A percentile compares a stretch with the other conserved stretches of the same genome.
These are phyloP conservation scores for Tuber borchii DNA, from an alignment of 495 filamentous ascomycete species.

Conservation along the genomic window DNA sequence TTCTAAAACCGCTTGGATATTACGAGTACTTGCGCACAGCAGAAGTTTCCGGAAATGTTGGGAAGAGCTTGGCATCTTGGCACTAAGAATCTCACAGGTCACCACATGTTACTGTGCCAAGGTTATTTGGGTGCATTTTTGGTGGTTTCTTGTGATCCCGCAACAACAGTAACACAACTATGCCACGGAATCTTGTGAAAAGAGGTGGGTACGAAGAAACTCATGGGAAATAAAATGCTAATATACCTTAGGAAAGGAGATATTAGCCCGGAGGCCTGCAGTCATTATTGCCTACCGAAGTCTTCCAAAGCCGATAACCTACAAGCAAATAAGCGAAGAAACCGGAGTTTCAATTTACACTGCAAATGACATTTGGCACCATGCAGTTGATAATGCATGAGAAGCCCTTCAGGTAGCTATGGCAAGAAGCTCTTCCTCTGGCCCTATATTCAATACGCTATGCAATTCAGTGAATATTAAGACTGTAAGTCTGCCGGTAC, in stretches of 20 bases:
- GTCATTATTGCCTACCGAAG: background rate
- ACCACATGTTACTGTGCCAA: too few species aligned
- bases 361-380: background rate
- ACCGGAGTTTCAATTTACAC: background rate
- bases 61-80: background rate
- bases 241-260: background rate
- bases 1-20: too few species aligned
- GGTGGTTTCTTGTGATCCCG: background rate
- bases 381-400: background rate
- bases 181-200: background rate
- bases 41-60: background rate
- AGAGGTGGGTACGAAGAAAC: background rate
- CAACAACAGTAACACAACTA: background rate
- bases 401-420: background rate
- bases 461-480: too few species aligned
- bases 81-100: background rate
- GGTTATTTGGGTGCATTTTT: background rate
- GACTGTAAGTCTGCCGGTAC: too few species aligned
- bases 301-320: background rate
- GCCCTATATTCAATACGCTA: too few species aligned
- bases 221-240: background rate
- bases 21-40: background rate
- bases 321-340: background rate
- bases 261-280: background rate
- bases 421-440: too few species aligned